Evolutionary conservation across 495 filamentous ascomycete species (phyloP).

Genomic region (Penicillium mononematosum): DNA sequence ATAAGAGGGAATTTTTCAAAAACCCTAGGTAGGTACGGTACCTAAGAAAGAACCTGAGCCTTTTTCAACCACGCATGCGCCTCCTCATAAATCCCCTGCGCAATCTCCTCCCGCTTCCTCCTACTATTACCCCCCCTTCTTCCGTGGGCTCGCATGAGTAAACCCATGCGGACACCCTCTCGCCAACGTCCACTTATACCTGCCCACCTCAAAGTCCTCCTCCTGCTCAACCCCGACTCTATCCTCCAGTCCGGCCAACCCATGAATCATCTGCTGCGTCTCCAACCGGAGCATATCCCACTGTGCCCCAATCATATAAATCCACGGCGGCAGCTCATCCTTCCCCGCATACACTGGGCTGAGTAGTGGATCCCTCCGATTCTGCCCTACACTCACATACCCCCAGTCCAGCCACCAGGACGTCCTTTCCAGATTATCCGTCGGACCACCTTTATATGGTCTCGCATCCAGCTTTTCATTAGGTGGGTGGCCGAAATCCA

Average conservation of each 20-base stretch:
- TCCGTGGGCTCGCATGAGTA: conserved; percentile 18
- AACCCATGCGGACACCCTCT: conserved; percentile 28
- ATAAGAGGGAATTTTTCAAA: neutral
- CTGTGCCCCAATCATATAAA: conserved; percentile 32
- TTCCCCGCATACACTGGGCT: conserved; percentile 32
- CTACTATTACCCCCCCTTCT: conserved; percentile 7
- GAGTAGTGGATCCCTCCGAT: conserved; percentile 36
- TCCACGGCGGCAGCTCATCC: conserved; percentile 32
- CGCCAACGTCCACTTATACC: conserved; percentile 34
- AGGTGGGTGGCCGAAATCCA: conserved; percentile 31
- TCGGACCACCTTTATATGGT: conserved; percentile 26
- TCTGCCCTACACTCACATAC: conserved; percentile 31
- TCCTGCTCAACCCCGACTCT: conserved; percentile 16
- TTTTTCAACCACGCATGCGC: conserved; percentile 29
- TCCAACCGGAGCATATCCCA: conserved; percentile 34
- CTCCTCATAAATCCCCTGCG: conserved; percentile 22
- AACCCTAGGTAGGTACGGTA: neutral
- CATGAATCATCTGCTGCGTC: conserved; percentile 36
- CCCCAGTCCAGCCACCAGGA: conserved; percentile 33
- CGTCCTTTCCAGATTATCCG: conserved; percentile 25
- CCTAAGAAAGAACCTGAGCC: conserved; percentile 7
- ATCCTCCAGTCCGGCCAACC: conserved; percentile 26
- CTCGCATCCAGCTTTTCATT: conserved; percentile 26
- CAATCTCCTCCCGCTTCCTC: conserved; percentile 12
- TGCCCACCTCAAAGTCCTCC: conserved; percentile 25